Base-by-base conservation (phyloP, 352 stramenopile species). In the Globisporangium takayamanum region DNA sequence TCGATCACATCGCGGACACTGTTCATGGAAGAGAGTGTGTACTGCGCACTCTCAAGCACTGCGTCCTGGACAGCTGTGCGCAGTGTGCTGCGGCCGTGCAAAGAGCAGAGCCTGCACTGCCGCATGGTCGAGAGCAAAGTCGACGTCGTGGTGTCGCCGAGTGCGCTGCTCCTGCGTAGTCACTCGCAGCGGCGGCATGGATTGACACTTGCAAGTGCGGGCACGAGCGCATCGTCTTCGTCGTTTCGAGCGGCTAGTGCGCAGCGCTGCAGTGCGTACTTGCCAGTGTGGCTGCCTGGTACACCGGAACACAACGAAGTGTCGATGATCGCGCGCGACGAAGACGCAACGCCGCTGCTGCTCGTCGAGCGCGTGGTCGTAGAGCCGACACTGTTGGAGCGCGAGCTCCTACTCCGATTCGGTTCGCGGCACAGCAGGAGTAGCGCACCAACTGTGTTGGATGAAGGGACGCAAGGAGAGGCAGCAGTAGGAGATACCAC, bases 1-100 rank as follows among this genome's bases (percentile, higher is more conserved):
- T 73, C 65, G 6, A 74, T 89, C 41, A 89, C 85, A 52, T 85
- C 79, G 22, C 51, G 55, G 0, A 92, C 77, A 5, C 63, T 92
- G 12, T 92, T 84, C 53, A 87, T 92, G 68, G 79, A 92, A 48
- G 74, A 72, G 33, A 67, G 47, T 16, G 73, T 82, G 44, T 88
- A 83, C 39, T 67, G 67, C 1, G 47, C 66, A 20, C 54, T 91
- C 22, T 64, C 69, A 2, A 68, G 80, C 4, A 22, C 59, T 1
- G 7, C 46, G 0, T 59, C 47, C 8, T 91, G 81, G 81, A 44
- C 48, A 0, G 44, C 50, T 12, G 66, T 88, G 2, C 62, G 68
- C 48, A 28, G 33, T 0, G 55, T 69, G 16, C 62, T 72, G 28
- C 67, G 67, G 1, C 63, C 65, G 8, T 87, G 73, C 50, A 72